These are phyloP conservation scores for Blastobotrys peoriensis DNA, from an alignment of 805 yeast species.

Conservation along the genomic window DNA sequence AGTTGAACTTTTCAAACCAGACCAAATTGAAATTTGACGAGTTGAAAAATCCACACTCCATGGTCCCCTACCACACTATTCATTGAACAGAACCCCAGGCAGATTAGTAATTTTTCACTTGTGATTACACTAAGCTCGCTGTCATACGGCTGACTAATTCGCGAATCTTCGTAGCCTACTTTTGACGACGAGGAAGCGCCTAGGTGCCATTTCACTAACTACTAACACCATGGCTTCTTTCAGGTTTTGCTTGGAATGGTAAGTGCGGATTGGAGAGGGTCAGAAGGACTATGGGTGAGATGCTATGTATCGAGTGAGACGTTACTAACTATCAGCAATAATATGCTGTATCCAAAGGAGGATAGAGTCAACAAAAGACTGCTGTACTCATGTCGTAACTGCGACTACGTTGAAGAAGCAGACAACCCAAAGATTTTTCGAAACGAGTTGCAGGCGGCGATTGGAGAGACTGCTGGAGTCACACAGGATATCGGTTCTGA, in stretches of 20 bases:
- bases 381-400: slow-evolving; percentile 89
- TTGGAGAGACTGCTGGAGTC: slow-evolving; percentile 93
- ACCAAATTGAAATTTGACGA: too few species aligned
- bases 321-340: slow-evolving; percentile 52
- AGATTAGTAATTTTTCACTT: neutral
- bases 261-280: too few species aligned
- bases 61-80: too few species aligned
- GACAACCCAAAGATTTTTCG: slow-evolving; percentile 79
- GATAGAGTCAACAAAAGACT: slow-evolving; percentile 72
- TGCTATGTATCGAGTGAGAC: neutral
- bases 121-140: too few species aligned
- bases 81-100: neutral
- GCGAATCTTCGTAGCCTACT: neutral
- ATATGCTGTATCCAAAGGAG: slow-evolving; percentile 96
- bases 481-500: slow-evolving; percentile 93
- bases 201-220: too few species aligned
- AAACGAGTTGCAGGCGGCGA: slow-evolving; percentile 85
- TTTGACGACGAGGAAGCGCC: neutral
- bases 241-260: slow-evolving; percentile 88
- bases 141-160: neutral
- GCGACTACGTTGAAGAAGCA: slow-evolving; percentile 89
- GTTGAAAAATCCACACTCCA: too few species aligned
- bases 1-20: too few species aligned
- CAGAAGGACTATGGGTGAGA: too few species aligned
- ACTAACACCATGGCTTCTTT: slow-evolving; percentile 87